Base-by-base conservation (phyloP, 208 protist genomes). In the Leishmania braziliensis region DNA sequence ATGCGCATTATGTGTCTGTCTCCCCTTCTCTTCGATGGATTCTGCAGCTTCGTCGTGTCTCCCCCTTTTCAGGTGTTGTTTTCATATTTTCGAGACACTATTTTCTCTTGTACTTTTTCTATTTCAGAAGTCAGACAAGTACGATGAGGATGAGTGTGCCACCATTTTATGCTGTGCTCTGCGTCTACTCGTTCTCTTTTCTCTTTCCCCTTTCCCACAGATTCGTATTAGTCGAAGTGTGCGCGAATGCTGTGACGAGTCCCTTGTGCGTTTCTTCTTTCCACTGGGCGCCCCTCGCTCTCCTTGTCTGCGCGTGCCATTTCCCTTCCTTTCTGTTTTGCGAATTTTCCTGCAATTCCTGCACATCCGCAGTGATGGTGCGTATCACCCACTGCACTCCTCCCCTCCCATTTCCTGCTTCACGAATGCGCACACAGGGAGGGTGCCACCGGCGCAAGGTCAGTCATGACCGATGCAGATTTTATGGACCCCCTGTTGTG, bases 61-160 rank as follows among this genome's bases (percentile, higher is more conserved):
- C 20, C 33, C 53, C 77, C 69, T 79, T 74, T 54, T 65, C 72
- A 29, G 33, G n/a, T 70, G 14, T 70, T 70, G 5, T 48, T 73
- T 6, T 33, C 8, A 10, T 26, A 16, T 51, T 53, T 51, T 73
- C 2, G 12, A n/a, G 68, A 33, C 43, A 8, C 23, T 29, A 6
- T 6, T 16, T 48, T 29, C 23, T 73, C 43, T 12, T 73, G 68
- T 53, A 73, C 68, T 4, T 33, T 29, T 29, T 23, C 63, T 36
- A 12, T 16, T 39, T 68, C 63, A 68, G 62, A 68, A 18, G 33
- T 68, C 63, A 43, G 29, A 26, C 39, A 48, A 48, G 4, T 8
- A n/a, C 23, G 16, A 71, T 26, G 33, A 48, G 2, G 14, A 1
- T 46, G n/a, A 36, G 23, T 9, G 1, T 73, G 69, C 20, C 69